Conservation (phyloP, 2,329 filamentous ascomycete genomes). For the Trichoderma asperellum region DNA sequence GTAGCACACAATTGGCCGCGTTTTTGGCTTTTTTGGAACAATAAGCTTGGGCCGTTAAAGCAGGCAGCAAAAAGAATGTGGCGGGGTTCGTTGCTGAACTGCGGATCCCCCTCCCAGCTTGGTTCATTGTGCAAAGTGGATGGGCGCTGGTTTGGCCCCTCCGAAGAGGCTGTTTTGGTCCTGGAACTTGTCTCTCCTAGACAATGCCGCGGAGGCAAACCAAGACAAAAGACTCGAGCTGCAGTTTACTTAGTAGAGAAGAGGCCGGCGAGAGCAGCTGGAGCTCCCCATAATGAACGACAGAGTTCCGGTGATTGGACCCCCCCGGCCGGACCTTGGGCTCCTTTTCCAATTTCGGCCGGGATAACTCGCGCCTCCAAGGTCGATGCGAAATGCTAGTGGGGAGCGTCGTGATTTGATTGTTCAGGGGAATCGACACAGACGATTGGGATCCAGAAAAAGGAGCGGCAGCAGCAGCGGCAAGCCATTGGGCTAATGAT, state of each 20-base stretch:
- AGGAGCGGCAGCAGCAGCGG: constrained; percentile 17
- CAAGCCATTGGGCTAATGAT: constrained; percentile 1
- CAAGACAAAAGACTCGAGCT: background rate
- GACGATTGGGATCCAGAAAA: constrained; percentile 28
- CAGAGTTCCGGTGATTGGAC: constrained; percentile 8
- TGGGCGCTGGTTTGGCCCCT: background rate
- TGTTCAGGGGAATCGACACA: constrained; percentile 15
- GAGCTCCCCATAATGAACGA: background rate
- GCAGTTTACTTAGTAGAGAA: background rate
- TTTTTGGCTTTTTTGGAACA: background rate
- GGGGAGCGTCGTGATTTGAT: constrained; percentile 19
- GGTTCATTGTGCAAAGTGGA: constrained; percentile 11
- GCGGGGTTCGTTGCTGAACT: constrained; percentile 25
- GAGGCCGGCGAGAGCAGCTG: background rate
- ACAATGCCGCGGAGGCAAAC: background rate
- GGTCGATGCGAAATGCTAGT: constrained; percentile 26
- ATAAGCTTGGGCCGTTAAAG: constrained; percentile 23
- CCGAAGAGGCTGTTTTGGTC: background rate
- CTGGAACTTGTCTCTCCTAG: background rate
- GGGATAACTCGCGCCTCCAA: constrained; percentile 18
- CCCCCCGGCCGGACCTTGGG: constrained; percentile 11
- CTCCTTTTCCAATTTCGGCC: constrained; percentile 10
- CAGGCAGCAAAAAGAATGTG: constrained; percentile 18
- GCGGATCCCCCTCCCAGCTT: constrained; percentile 13
- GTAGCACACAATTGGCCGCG: constrained; percentile 4